Base-by-base conservation (phyloP, 192 early-diverging fungal species). In the Mortierella alpina region DNA sequence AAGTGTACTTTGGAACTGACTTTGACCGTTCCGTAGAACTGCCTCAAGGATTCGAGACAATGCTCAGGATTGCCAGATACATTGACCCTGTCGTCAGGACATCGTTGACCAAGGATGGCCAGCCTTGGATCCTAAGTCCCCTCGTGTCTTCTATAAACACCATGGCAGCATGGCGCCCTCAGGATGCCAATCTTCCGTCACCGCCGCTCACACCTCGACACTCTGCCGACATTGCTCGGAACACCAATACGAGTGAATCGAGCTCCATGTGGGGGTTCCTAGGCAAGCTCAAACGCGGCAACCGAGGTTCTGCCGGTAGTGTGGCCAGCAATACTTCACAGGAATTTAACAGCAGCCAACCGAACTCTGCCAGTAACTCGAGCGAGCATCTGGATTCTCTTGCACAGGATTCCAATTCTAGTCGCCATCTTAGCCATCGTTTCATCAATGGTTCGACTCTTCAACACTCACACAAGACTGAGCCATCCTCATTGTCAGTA, bases 71-170 rank as follows among this genome's bases (percentile, higher is more conserved):
- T 48, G 82, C 82, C 2, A 59, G 66, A 15, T 75, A 72, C 55
- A 83, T 83, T 18, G 82, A 83, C 50, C 82, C 82, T 4, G 82
- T 76, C 40, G 82, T 83, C 18, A 67, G 48, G 46, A 73, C 72
- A 48, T 71, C 67, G n/a, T 42, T 72, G 18, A 63, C 74, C 17
- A 60, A 63, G 14, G 49, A 59, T 10, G 73, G 62, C 10, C 60
- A 76, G 52, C 82, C 82, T 3, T 83, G 82, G 82, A 83, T 83
- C 52, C 46, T 83, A 23, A 63, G 58, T 18, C 82, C 82, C 7
- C 69, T 83, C 10, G 74, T 83, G 12, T 83, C 73, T 0, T 83
- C 82, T 14, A 83, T 83, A 59, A 83, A 83, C 59, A 59, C 66
- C 45, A 52, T 83, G 65, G 20, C 65, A 7, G 82, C 82, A 12